phyloP scores from a whole-genome alignment of 106 monocot genomes.

The Xerophyta viscosa region DNA sequence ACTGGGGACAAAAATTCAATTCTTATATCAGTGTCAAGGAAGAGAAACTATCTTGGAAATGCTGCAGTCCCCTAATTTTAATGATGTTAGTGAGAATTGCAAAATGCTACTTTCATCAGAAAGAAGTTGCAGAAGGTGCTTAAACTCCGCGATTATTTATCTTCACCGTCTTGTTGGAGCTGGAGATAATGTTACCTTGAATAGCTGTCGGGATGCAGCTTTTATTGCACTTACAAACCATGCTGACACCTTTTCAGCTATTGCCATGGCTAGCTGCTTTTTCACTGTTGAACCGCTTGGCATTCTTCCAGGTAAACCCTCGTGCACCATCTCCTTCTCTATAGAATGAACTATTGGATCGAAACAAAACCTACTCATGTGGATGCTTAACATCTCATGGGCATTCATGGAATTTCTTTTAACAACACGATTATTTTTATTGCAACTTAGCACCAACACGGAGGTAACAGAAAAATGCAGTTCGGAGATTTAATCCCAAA shows the following conservation, averaged over 20 bases:
- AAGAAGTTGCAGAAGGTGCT: conserved; percentile 63
- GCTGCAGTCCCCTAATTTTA: conserved; percentile 85
- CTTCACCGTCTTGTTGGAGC: conserved; percentile 61
- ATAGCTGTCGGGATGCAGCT: conserved; percentile 73
- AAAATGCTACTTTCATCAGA: conserved; percentile 40
- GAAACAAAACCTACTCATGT: too few species aligned
- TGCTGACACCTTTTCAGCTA: conserved; percentile 24
- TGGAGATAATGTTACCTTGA: conserved; percentile 75
- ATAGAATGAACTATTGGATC: too few species aligned
- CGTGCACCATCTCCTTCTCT: background rate
- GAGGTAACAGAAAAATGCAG: too few species aligned
- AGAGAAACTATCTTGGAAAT: conserved; percentile 75
- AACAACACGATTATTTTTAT: too few species aligned
- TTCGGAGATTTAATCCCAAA: too few species aligned
- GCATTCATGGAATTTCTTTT: too few species aligned
- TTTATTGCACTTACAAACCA: conserved; percentile 76
- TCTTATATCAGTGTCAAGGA: conserved; percentile 74
- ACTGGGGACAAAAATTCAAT: conserved; percentile 72
- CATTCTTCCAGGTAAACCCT: conserved; percentile 44
- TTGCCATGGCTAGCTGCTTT: conserved; percentile 68
- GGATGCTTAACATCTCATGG: too few species aligned
- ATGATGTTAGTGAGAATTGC: conserved; percentile 56
- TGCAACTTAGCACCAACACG: too few species aligned
- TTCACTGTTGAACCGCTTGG: conserved; percentile 67
- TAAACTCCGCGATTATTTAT: conserved; percentile 77